Evolutionary conservation across 23 red algal species (phyloP), one percentile per base, ranked within the genome.

Genomic region (Gracilaria vermiculophylla): DNA sequence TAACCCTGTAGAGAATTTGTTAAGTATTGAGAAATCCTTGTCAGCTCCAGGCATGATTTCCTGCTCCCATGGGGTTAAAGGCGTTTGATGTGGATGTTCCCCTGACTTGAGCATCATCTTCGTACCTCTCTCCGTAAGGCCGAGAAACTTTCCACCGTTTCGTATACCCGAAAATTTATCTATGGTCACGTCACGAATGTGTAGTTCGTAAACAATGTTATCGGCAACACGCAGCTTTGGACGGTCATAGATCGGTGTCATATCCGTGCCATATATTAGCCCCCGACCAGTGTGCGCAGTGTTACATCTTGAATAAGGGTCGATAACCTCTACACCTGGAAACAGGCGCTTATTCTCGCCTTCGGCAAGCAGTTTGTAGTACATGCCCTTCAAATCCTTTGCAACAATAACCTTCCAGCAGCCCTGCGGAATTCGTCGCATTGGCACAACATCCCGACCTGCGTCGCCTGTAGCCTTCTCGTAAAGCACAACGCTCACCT

Each of bases 281-380:
- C 94, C 94, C 34, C 94, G 81, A 37, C 94, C 94, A 33, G 74
- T 78, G 65, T 96, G 94, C 3, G 51, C 49, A 27, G 94, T 96
- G 39, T 93, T 93, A 60, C 94, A 96, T 48, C 89, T 65, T 1
- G 94, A 93, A 45, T 96, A 96, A 0, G 94, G 94, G 51, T 96
- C 94, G 20, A 96, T 93, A 2, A 96, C 94, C 51, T 96, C 94
- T 3, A 96, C 82, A 2, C 94, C 94, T 10, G 94, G 94, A 65
- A 89, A 96, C 33, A 92, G 80, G 1, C 89, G 94, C 36, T 72
- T 88, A 82, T 93, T 82, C 43, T 67, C 62, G 4, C 94, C 88
- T 40, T 76, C 66, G 3, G 94, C 94, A 52, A 78, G 89, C 43
- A 92, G 69, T 73, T 78, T 96, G 75, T 96, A 96, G 75, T 89